These are phyloP conservation scores for Eremothecium coryli DNA, from an alignment of 1,139 yeast species.

Conservation along the genomic window DNA sequence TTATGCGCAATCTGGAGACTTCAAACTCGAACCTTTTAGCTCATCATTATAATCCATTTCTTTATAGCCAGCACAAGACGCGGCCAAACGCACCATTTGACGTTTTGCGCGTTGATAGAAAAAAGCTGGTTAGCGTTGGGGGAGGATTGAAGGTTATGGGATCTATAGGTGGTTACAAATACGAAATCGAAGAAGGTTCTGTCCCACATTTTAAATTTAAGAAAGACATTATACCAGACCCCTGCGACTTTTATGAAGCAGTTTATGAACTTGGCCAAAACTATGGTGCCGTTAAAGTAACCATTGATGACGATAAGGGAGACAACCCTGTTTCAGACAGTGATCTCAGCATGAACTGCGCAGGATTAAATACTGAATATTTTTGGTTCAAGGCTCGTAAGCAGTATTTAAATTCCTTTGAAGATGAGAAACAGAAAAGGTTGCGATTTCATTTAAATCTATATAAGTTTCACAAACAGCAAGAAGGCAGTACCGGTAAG, in stretches of 20 bases:
- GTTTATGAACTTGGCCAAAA: conserved; percentile 38
- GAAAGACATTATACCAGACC: conserved; percentile 41
- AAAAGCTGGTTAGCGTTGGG: conserved; percentile 20
- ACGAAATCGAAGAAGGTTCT: conserved; percentile 14
- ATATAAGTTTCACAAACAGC: conserved; percentile 28
- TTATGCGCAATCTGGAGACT: conserved; percentile 5
- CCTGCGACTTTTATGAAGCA: conserved; percentile 42
- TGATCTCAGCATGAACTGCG: conserved; percentile 25
- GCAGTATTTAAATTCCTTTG: conserved; percentile 39
- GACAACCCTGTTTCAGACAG: not conserved
- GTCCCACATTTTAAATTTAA: conserved; percentile 40
- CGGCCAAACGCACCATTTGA: conserved; percentile 34
- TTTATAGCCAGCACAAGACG: conserved; percentile 37
- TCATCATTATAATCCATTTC: conserved; percentile 38
- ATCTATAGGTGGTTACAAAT: conserved; percentile 13
- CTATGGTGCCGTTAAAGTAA: conserved; percentile 67
- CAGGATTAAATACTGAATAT: conserved; percentile 43
- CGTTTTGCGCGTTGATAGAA: conserved; percentile 8
- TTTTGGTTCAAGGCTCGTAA: conserved; percentile 49
- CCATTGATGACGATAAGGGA: conserved; percentile 4
- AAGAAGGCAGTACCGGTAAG: conserved; percentile 10
- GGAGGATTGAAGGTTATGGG: conserved; percentile 7
- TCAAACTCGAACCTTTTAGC: conserved; percentile 5
- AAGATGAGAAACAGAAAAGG: conserved; percentile 28
- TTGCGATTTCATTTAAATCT: conserved; percentile 32